phyloP scores from a whole-genome alignment of 2,329 filamentous ascomycete genomes.

The Nemania sp. region DNA sequence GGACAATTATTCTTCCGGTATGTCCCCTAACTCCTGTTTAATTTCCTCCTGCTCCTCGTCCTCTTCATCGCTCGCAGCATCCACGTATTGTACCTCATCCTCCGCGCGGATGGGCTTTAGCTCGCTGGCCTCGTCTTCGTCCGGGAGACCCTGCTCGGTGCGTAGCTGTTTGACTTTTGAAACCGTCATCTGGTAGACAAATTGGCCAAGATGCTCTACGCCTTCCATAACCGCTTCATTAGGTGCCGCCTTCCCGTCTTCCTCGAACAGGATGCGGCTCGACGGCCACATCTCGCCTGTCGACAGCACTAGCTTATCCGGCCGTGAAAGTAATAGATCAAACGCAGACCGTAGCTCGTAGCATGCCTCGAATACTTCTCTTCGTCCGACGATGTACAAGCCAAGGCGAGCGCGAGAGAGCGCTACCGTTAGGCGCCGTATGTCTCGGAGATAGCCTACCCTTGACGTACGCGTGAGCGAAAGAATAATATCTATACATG shows the following conservation, averaged over 20 bases:
- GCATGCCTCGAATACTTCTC: conserved; percentile 85
- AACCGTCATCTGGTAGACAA: conserved; percentile 94
- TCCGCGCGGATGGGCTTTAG: conserved; percentile 39
- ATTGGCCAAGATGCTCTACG: conserved; percentile 92
- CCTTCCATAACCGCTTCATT: conserved; percentile 78
- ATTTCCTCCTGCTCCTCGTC: conserved; percentile 31
- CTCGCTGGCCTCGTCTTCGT: conserved; percentile 16
- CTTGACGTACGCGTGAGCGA: conserved; percentile 87
- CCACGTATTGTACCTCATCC: conserved; percentile 36
- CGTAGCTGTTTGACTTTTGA: conserved; percentile 57
- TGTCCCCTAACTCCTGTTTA: conserved; percentile 16
- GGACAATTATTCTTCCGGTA: conserved; percentile 14
- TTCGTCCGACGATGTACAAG: conserved; percentile 87
- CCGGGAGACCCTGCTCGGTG: conserved; percentile 43
- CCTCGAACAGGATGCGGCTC: conserved; percentile 53
- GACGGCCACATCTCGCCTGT: conserved; percentile 87
- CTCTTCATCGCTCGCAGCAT: conserved; percentile 32
- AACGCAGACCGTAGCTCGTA: conserved; percentile 89
- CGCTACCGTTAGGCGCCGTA: conserved; percentile 91
- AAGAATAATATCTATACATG: conserved; percentile 78
- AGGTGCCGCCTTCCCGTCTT: conserved; percentile 53
- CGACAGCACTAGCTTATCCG: conserved; percentile 79
- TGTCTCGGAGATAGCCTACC: conserved; percentile 90
- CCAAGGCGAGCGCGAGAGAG: conserved; percentile 90
- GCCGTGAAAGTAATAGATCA: conserved; percentile 73